Percentiles rank a stretch among this genome's conserved stretches.
These are phyloP conservation scores for Echria macrotheca DNA, from an alignment of 495 filamentous ascomycete genomes.

Conservation along the genomic window DNA sequence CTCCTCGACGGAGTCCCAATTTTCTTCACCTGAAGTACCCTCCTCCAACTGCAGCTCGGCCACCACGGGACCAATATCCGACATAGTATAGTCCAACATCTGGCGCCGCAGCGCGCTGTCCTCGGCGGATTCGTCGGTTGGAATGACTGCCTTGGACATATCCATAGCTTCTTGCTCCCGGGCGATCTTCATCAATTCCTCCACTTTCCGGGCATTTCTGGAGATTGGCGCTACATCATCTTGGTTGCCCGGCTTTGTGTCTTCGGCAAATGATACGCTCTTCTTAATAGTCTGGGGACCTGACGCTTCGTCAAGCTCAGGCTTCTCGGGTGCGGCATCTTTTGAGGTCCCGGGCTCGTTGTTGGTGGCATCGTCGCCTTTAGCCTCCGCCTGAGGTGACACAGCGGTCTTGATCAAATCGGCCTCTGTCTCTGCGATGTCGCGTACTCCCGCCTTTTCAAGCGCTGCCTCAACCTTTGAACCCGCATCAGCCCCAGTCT, in stretches of 20 bases:
- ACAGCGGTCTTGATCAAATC: constrained; percentile 6
- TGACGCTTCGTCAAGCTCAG: not conserved
- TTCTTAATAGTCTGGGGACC: constrained; percentile 16
- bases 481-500: constrained; percentile 55
- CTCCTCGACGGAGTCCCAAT: constrained; percentile 43
- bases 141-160: constrained; percentile 40
- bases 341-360: not conserved
- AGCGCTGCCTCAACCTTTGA: constrained; percentile 61
- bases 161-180: constrained; percentile 37
- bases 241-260: constrained; percentile 46
- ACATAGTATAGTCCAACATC: constrained; percentile 86
- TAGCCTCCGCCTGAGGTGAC: not conserved
- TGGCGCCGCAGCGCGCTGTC: constrained; percentile 76
- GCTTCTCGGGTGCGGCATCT: not conserved
- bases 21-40: constrained; percentile 53
- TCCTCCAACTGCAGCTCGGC: constrained; percentile 89
- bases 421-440: constrained; percentile 15
- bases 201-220: constrained; percentile 35
- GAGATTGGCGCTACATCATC: constrained; percentile 27
- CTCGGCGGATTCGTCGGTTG: constrained; percentile 66
- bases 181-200: constrained; percentile 45
- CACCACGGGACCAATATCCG: constrained; percentile 81
- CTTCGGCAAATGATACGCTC: constrained; percentile 47
- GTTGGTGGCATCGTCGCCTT: not conserved
- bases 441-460: constrained; percentile 55